Evolutionary conservation across 2,329 filamentous ascomycete species (phyloP).

Genomic region (Paramyrothecium roridum): DNA sequence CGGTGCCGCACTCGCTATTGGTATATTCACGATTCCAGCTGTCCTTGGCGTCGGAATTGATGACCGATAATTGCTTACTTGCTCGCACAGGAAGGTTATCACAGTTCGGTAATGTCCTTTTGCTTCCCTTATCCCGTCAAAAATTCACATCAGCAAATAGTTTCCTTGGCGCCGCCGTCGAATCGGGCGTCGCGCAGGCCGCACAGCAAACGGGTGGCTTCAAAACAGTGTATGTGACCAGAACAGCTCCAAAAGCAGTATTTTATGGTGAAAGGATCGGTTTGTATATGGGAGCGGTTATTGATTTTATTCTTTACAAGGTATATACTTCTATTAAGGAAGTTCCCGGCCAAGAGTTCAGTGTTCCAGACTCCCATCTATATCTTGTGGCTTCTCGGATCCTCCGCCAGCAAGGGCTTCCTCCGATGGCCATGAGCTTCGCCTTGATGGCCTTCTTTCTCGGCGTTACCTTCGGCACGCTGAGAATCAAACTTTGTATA

Average conservation of each 20-base stretch:
- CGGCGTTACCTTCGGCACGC: neutral
- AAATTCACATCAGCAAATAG: neutral
- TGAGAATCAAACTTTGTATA: too few relatives aligned
- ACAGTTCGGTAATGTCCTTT: neutral
- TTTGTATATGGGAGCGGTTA: neutral
- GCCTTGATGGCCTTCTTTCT: constrained; percentile 1
- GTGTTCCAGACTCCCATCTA: constrained; percentile 1
- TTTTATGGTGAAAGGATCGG: constrained; percentile 1
- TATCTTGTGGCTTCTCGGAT: constrained; percentile 1
- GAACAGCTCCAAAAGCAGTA: neutral
- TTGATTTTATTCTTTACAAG: neutral
- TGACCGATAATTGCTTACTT: neutral
- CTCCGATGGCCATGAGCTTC: neutral
- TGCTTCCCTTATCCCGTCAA: neutral
- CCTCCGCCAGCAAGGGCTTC: constrained; percentile 1
- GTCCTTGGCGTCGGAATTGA: neutral
- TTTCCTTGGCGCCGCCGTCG: neutral
- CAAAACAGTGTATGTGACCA: constrained; percentile 2
- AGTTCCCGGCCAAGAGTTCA: neutral
- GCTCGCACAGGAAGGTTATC: neutral
- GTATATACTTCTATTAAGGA: neutral
- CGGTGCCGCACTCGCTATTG: constrained; percentile 1
- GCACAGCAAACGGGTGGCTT: constrained; percentile 1
- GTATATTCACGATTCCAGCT: neutral
- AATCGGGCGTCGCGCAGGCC: neutral